Base-by-base conservation (phyloP, 2,329 filamentous ascomycete species). In the Beauveria scarabaeidicola region DNA sequence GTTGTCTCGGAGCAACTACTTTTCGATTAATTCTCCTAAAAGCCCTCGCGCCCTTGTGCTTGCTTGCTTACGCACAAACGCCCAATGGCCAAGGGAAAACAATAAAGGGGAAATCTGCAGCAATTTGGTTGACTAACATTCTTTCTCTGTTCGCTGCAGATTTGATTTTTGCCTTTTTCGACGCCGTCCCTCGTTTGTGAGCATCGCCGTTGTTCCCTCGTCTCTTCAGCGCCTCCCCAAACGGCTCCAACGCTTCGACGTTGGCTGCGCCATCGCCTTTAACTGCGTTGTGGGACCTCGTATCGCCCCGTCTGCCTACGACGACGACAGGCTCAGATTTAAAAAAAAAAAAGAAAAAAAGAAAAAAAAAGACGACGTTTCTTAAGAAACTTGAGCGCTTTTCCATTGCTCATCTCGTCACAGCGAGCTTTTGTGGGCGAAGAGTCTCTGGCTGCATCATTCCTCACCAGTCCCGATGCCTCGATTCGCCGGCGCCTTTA, bases 401-500 rank as follows among this genome's bases (percentile, higher is more conserved):
- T n/a, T 10, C 13, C 10, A 17, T 25, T 40, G 32, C 48, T 47
- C 29, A n/a, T 8, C 19, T 46, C 47, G 11, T 17, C 25, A 32
- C 36, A 51, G 9, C 29, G 9, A 13, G 11, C 1, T 55, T 60
- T 41, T 50, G 41, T 55, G 58, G 44, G 52, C 58, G 32, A 25
- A 27, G 27, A 60, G 36, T 50, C 52, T 52, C 60, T 15, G 32
- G 52, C 52, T 48, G 59, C 52, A 59, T 59, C 50, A 38, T 47
- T 46, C 19, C 58, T 63, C 64, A 68, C 63, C 66, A 68, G 62
- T 69, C 73, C 75, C 78, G 72, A 85, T 85, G 82, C 80, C 80
- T 81, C 83, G 80, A 74, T 85, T 85, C 72, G 79, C 81, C 63
- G 79, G 80, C 69, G 74, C 78, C 63, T 85, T 85, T 64, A 77